Conservation (phyloP, 805 yeast genomes). For the Lipomyces oligophaga region DNA sequence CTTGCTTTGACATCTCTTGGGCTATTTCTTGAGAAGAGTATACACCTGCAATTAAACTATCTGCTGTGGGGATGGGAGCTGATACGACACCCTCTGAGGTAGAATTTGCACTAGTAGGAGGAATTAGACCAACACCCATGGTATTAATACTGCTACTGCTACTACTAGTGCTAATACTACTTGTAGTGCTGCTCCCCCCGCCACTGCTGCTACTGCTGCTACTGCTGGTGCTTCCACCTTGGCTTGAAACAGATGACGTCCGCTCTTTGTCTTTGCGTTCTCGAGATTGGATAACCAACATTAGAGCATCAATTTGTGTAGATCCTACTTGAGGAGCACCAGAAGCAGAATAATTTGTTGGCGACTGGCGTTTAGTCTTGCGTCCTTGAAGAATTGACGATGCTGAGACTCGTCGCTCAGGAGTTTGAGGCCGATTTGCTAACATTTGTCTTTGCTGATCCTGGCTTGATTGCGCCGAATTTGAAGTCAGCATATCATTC, state of each 20-base stretch:
- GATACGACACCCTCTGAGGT: too few species aligned
- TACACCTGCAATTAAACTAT: too few species aligned
- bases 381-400: constrained; percentile 1
- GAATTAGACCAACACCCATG: too few species aligned
- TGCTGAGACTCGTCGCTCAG: constrained; percentile 4
- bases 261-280: constrained; percentile 37
- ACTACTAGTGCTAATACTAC: not conserved
- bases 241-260: not conserved
- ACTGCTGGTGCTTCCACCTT: not conserved
- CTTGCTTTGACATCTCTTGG: too few species aligned
- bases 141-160: too few species aligned
- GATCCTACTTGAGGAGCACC: constrained; percentile 9
- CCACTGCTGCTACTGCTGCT: not conserved
- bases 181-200: not conserved
- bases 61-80: not conserved
- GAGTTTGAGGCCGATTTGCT: constrained; percentile 4
- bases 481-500: too few species aligned
- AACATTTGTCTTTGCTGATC: not conserved
- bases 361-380: constrained; percentile 11
- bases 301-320: constrained; percentile 83
- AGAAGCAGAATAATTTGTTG: constrained; percentile 16
- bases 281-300: constrained; percentile 87
- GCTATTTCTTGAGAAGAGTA: too few species aligned
- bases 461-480: too few species aligned
- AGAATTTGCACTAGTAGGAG: too few species aligned